phyloP scores from a whole-genome alignment of 2,329 filamentous ascomycete genomes.

The Dendryphion nanum region DNA sequence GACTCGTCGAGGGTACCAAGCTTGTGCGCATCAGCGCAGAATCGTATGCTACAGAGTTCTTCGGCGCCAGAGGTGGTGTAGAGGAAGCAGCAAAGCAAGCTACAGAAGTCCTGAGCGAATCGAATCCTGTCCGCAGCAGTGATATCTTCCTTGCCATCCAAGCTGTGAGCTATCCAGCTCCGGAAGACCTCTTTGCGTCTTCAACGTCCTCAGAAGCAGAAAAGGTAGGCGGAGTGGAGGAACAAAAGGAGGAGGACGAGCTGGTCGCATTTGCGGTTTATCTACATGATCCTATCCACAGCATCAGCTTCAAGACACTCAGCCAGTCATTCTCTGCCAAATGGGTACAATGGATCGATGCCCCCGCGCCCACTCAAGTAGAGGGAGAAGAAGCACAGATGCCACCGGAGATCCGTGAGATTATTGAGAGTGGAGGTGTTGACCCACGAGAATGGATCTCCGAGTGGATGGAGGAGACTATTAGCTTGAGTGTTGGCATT shows the following conservation, averaged over 20 bases:
- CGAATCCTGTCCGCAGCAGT: conserved; percentile 85
- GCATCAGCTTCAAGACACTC: conserved; percentile 79
- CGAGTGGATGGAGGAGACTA: conserved; percentile 91
- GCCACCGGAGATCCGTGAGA: conserved; percentile 83
- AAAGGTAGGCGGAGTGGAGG: conserved; percentile 51
- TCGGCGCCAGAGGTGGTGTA: conserved; percentile 72
- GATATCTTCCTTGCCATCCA: conserved; percentile 97
- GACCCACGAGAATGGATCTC: conserved; percentile 96
- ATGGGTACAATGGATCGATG: conserved; percentile 91
- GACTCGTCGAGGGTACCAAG: conserved; percentile 83
- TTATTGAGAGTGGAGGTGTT: conserved; percentile 71
- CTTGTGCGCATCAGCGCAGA: conserved; percentile 87
- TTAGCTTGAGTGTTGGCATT: conserved; percentile 75
- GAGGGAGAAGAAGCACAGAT: conserved; percentile 54
- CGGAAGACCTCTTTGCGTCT: conserved; percentile 66
- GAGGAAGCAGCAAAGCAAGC: conserved; percentile 78
- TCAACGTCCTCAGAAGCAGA: conserved; percentile 55
- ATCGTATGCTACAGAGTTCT: conserved; percentile 82
- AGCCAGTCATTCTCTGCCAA: conserved; percentile 79
- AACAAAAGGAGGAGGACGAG: conserved; percentile 60
- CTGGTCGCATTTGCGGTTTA: conserved; percentile 74
- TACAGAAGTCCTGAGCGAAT: conserved; percentile 74
- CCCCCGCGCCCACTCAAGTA: conserved; percentile 37
- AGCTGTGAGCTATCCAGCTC: conserved; percentile 67
- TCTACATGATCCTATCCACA: conserved; percentile 84